These are phyloP conservation scores for Globisporangium alternatum DNA, from an alignment of 352 stramenopile genomes.

Conservation along the genomic window DNA sequence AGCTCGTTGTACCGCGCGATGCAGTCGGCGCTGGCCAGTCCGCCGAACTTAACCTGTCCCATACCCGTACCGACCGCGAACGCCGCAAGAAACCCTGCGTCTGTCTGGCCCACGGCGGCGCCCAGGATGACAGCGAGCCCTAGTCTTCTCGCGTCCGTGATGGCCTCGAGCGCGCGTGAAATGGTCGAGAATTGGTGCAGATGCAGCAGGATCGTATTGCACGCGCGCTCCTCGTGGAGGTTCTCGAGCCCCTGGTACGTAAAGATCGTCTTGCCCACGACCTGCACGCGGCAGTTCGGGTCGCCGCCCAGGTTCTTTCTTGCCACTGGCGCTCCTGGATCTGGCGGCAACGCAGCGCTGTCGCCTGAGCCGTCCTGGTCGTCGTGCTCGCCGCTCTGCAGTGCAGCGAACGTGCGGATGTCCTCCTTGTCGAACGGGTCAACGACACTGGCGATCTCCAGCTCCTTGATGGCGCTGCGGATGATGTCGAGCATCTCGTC, in stretches of 20 bases:
- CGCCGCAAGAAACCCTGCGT: slow-evolving; percentile 40
- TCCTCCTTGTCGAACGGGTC: slow-evolving; percentile 63
- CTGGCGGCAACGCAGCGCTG: neutral
- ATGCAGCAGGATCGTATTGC: slow-evolving; percentile 58
- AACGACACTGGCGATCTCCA: slow-evolving; percentile 51
- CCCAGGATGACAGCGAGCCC: slow-evolving; percentile 55
- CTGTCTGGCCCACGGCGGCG: slow-evolving; percentile 28
- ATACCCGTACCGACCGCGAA: slow-evolving; percentile 51
- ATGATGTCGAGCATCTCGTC: slow-evolving; percentile 65
- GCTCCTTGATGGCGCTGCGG: slow-evolving; percentile 42
- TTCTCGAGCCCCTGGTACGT: slow-evolving; percentile 35
- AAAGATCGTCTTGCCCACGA: slow-evolving; percentile 38
- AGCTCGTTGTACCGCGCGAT: slow-evolving; percentile 62
- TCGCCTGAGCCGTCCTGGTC: slow-evolving; percentile 17
- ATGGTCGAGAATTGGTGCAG: slow-evolving; percentile 56
- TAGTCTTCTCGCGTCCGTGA: slow-evolving; percentile 46
- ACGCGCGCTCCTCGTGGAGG: slow-evolving; percentile 51
- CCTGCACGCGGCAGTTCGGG: slow-evolving; percentile 43
- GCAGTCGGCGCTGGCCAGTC: slow-evolving; percentile 36
- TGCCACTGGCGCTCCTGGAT: neutral
- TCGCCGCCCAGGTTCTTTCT: slow-evolving; percentile 32
- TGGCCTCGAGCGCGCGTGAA: slow-evolving; percentile 34
- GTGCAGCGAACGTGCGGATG: slow-evolving; percentile 45
- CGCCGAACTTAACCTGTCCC: slow-evolving; percentile 73
- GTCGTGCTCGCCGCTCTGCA: slow-evolving; percentile 50